Percentiles rank a stretch among this genome's conserved stretches.
Evolutionary conservation across 306 rosid species (phyloP).

Genomic region (Castanea crenata): DNA sequence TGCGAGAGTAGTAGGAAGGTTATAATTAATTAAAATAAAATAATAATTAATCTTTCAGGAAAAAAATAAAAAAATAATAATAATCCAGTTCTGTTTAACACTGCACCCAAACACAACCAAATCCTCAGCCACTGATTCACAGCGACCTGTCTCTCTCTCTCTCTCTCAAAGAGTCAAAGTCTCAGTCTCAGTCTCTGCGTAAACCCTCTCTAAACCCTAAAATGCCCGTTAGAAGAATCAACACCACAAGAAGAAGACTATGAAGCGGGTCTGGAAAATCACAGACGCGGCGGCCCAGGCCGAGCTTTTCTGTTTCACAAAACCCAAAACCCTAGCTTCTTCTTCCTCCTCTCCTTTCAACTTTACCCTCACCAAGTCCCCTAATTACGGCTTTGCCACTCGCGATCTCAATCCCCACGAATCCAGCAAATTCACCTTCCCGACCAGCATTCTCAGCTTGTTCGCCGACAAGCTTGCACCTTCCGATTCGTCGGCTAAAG

Average conservation of each 20-base stretch:
- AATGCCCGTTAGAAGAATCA: background rate
- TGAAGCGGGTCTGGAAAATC: conserved; percentile 61
- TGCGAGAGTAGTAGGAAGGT: too few relatives aligned
- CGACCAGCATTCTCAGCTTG: conserved; percentile 18
- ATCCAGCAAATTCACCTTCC: background rate
- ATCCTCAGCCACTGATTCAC: too few relatives aligned
- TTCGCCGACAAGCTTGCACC: conserved; percentile 10
- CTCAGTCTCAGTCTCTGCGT: background rate
- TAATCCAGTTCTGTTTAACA: too few relatives aligned
- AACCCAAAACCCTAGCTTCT: conserved; percentile 10
- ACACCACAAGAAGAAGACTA: conserved; percentile 13
- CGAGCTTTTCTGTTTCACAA: conserved; percentile 23
- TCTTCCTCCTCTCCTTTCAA: conserved; percentile 2
- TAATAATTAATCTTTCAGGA: too few relatives aligned
- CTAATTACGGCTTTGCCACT: conserved; percentile 14
- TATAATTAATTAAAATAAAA: too few relatives aligned
- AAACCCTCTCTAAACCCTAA: conserved; percentile 30
- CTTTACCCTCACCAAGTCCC: conserved; percentile 10
- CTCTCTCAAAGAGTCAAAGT: too few relatives aligned
- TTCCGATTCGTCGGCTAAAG: background rate
- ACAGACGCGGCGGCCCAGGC: conserved; percentile 42
- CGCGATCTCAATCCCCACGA: conserved; percentile 24
- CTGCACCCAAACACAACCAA: too few relatives aligned
- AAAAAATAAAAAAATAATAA: too few relatives aligned
- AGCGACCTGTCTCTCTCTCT: too few relatives aligned